These are phyloP conservation scores for Tuber brumale DNA, from an alignment of 495 filamentous ascomycete species.

Conservation along the genomic window DNA sequence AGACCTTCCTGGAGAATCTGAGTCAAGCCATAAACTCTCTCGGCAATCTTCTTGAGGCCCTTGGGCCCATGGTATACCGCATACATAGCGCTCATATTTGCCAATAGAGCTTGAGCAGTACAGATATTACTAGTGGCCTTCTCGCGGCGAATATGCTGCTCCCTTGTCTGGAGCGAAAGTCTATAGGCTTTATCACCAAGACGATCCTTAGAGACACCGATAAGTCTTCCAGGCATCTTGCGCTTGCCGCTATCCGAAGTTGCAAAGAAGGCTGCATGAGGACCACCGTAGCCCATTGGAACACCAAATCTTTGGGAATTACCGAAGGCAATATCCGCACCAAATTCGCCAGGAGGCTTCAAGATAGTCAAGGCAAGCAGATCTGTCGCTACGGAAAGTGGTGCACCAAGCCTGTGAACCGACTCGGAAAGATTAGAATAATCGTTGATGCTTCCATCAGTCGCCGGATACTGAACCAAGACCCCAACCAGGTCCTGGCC, in stretches of 20 bases:
- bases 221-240: constrained; percentile 88
- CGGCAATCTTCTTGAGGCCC: constrained; percentile 78
- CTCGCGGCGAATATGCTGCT: constrained; percentile 95
- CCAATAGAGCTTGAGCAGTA: constrained; percentile 88
- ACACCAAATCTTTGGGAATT: constrained; percentile 94
- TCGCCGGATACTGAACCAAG: constrained; percentile 91
- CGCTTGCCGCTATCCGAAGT: constrained; percentile 88
- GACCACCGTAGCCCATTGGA: constrained; percentile 88
- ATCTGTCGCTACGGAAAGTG: constrained; percentile 86
- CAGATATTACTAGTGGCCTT: constrained; percentile 99
- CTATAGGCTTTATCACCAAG: constrained; percentile 77
- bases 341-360: constrained; percentile 90
- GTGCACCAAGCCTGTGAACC: constrained; percentile 72
- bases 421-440: constrained; percentile 66
- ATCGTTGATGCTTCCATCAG: constrained; percentile 71
- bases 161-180: constrained; percentile 85
- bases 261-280: constrained; percentile 96
- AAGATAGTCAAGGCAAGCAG: constrained; percentile 82
- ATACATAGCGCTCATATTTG: constrained; percentile 97
- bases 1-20: constrained; percentile 63
- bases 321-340: constrained; percentile 94
- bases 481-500: constrained; percentile 85
- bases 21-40: constrained; percentile 65
- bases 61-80: constrained; percentile 92
- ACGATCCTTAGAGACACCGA: constrained; percentile 90